Base-by-base conservation (phyloP, 225 moss, liverwort and hornwort species). In the Straminergon stramineum region DNA sequence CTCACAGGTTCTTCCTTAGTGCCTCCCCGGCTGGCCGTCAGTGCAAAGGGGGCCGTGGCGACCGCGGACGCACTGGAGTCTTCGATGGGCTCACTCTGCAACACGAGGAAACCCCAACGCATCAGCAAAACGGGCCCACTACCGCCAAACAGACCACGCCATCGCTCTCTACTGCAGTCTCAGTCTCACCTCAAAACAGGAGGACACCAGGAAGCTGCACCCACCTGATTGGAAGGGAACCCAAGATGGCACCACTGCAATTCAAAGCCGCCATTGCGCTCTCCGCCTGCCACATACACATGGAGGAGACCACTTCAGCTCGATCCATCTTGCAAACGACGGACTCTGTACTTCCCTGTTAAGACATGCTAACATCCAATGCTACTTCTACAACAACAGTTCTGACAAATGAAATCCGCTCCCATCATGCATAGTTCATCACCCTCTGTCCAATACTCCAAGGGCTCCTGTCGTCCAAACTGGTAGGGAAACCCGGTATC, bases 51-150 rank as follows among this genome's bases (percentile, higher is more conserved):
- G 97, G 95, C 63, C 97, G 98, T 66, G 96, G 97, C 82, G 98
- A 98, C 48, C 97, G 95, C 70, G 98, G 98, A 86, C 98, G 96
- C 94, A 98, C 98, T 39, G 98, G 98, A 51, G 98, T 98, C 94
- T 98, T 98, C n/a, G 98, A 98, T 23, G 98, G 98, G 92, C 97
- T 97, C 90, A 98, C 97, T 92, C 98, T 98, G 97, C 88, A 88
- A 75, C 56, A 11, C 5, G 43, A 73, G 73, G 41, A 71, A 71
- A 71, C 6, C 39, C 22, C 14, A 62, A n/a, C 45, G 28, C 39
- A 69, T 87, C 78, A 78, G 61, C 79, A 60, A 52, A 27, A 31
- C 15, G n/a, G 43, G 6, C 17, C 24, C 39, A 43, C 17, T 30
- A 43, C 79, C 60, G 56, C 75, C 30, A 23, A 28, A 61, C 18